Percentiles rank a stretch among this genome's conserved stretches.
These are phyloP conservation scores for Staphylotrichum longicolle DNA, from an alignment of 495 filamentous ascomycete genomes.

Conservation along the genomic window DNA sequence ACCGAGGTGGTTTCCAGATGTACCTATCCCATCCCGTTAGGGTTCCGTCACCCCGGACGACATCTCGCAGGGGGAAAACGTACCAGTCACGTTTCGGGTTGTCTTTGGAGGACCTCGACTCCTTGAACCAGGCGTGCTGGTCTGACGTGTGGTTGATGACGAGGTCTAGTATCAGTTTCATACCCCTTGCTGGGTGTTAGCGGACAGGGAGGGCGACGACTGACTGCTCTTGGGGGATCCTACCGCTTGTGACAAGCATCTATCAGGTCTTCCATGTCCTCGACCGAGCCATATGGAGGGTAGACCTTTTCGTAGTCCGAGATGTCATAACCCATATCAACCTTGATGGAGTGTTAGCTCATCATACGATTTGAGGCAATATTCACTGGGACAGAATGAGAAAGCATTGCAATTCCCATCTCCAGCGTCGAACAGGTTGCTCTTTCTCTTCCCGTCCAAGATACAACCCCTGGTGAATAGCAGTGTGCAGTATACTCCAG, in stretches of 20 bases:
- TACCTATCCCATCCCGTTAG: constrained; percentile 41
- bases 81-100: constrained; percentile 63
- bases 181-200: constrained; percentile 48
- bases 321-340: constrained; percentile 61
- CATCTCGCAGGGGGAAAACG: neutral
- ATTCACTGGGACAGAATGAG: too few relatives aligned
- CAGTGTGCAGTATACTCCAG: neutral
- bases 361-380: too few relatives aligned
- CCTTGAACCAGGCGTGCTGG: constrained; percentile 71
- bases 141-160: constrained; percentile 81
- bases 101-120: constrained; percentile 59
- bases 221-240: neutral
- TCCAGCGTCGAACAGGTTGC: neutral
- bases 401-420: neutral
- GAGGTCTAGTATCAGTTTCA: constrained; percentile 71
- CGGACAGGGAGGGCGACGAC: neutral
- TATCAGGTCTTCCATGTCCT: constrained; percentile 61
- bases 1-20: constrained; percentile 63
- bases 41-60: neutral
- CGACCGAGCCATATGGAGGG: constrained; percentile 59
- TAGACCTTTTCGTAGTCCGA: constrained; percentile 62
- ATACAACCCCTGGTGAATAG: too few relatives aligned
- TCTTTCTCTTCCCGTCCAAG: too few relatives aligned
- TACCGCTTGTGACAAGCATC: constrained; percentile 51
- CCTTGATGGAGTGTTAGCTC: constrained; percentile 19